Base-by-base conservation (phyloP, 164 flowering plant species). In the Berberis thunbergii region DNA sequence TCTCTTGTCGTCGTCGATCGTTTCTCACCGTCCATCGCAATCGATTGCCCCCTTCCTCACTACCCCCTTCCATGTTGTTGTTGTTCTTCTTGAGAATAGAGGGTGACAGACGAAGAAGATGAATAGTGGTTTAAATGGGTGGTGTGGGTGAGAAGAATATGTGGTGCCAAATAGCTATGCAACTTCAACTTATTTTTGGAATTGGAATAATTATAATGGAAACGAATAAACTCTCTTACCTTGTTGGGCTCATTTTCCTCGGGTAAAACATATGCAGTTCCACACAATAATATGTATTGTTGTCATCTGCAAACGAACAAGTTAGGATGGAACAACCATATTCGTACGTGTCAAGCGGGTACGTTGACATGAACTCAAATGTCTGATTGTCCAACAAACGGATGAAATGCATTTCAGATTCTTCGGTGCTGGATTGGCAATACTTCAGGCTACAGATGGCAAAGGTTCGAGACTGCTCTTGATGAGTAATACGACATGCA, bases 181-280 rank as follows among this genome's bases (percentile, higher is more conserved):
- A 1, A 50, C 54, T 46, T 46, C 49, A 4, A 4, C 49, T 46
- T 4, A 46, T 8, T 4, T n/a, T 46, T 46, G 26, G 26, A 26
- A 26, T 26, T 26, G 26, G 26, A 26, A 26, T 26, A 26, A 26
- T 26, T 26, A 26, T 26, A 26, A 26, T 26, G 49, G 6, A 46
- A 8, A 46, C 8, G 6, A 8, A 8, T 4, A 65, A 60, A 50
- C 45, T 40, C 42, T 52, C 57, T 66, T 63, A 86, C 98, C 96
- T 94, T 94, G 65, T 77, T 75, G 59, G 99, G 97, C 60, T 94
- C 99, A 77, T 74, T 91, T 77, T 94, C 99, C 71, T 94, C 97
- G 2, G 91, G 91, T 72, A 91, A 63, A 54, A 94, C 98, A 78
- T 90, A 90, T 26, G 98, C 89, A 62, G 97, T 94, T 26, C 98